Percentiles rank a stretch among this genome's conserved stretches.
phyloP scores from a whole-genome alignment of 345 rosid genomes.

The Brassica cretica region DNA sequence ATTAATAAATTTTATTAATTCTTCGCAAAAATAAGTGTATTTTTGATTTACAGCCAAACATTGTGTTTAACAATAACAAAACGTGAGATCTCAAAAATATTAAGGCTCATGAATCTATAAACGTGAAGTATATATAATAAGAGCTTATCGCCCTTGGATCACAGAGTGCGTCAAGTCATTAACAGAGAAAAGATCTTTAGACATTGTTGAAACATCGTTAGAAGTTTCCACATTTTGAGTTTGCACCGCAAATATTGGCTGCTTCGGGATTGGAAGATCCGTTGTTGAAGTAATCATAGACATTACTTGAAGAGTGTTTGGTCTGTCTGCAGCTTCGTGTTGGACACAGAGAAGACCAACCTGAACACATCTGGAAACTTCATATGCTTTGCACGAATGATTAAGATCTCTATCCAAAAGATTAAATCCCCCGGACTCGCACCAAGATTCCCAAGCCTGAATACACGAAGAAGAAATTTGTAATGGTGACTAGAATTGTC shows the following conservation, averaged over 20 bases:
- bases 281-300: slow-evolving; percentile 32
- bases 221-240: slow-evolving; percentile 4
- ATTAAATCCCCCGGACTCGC: slow-evolving; percentile 21
- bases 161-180: slow-evolving; percentile 30
- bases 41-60: neutral
- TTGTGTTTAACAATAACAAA: neutral
- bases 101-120: neutral
- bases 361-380: slow-evolving; percentile 35
- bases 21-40: too few relatives aligned
- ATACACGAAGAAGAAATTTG: neutral
- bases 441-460: slow-evolving; percentile 38
- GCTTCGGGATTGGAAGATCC: slow-evolving; percentile 32
- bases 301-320: slow-evolving; percentile 28
- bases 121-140: neutral
- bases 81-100: neutral
- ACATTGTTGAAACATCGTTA: neutral
- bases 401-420: slow-evolving; percentile 22
- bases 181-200: slow-evolving; percentile 10
- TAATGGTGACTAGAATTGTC: neutral
- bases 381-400: slow-evolving; percentile 14
- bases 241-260: slow-evolving; percentile 33
- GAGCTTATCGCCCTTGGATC: slow-evolving; percentile 31
- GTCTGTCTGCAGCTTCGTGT: slow-evolving; percentile 31
- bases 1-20: too few relatives aligned
- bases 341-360: slow-evolving; percentile 37